Percentiles rank a stretch among this genome's conserved stretches.
Conservation (phyloP, 1,139 yeast genomes). For the Geotrichum candidum region DNA sequence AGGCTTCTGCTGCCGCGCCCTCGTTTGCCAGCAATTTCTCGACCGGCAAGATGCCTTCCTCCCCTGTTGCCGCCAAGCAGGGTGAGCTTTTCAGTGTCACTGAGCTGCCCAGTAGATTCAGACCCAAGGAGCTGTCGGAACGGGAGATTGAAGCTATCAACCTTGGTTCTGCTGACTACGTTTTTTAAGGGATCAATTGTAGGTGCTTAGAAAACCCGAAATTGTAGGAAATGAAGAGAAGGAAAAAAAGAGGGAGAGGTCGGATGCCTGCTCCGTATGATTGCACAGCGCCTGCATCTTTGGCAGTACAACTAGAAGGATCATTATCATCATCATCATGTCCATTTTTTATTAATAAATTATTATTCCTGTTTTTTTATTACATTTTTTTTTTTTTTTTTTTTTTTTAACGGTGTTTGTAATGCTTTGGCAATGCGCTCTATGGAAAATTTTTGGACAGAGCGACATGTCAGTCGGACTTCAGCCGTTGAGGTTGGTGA, state of each 20-base stretch:
- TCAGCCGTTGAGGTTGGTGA: background rate
- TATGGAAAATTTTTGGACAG: background rate
- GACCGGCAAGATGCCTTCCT: constrained; percentile 27
- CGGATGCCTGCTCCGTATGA: background rate
- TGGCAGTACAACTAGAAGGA: background rate
- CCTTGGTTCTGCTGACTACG: constrained; percentile 64
- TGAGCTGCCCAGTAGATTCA: constrained; percentile 65
- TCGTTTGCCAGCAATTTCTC: constrained; percentile 43
- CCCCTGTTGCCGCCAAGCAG: constrained; percentile 39
- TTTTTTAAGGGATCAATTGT: constrained; percentile 20
- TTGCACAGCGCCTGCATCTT: background rate
- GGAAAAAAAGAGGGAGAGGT: background rate
- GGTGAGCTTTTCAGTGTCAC: constrained; percentile 55
- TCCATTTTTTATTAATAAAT: background rate
- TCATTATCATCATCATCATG: background rate
- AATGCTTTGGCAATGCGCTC: background rate
- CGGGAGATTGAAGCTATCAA: constrained; percentile 67
- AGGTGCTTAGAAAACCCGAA: background rate
- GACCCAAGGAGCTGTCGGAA: constrained; percentile 55
- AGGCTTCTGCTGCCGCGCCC: constrained; percentile 36
- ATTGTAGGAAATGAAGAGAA: background rate
- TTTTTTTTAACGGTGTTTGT: background rate
- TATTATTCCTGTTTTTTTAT: background rate
- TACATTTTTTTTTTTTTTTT: background rate
- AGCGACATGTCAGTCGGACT: background rate